These are phyloP conservation scores for Curvularia spicifera DNA, from an alignment of 2,329 filamentous ascomycete genomes.

Conservation along the genomic window DNA sequence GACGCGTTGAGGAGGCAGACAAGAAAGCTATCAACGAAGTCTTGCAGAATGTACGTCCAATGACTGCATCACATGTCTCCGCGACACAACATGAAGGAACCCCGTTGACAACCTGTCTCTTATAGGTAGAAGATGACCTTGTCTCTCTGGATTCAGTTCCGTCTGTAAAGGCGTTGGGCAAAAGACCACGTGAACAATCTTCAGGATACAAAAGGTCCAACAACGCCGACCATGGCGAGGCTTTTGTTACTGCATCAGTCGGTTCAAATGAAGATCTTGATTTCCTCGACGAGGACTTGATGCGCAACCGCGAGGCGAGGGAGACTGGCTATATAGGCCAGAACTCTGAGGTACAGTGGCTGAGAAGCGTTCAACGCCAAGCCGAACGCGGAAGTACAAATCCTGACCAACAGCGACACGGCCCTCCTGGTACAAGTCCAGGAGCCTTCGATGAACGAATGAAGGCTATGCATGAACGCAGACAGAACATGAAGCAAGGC, in stretches of 20 bases:
- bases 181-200: conserved; percentile 21
- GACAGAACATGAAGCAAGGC: conserved; percentile 15
- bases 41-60: conserved; percentile 26
- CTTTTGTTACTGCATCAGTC: conserved; percentile 28
- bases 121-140: conserved; percentile 31
- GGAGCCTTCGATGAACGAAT: conserved; percentile 20
- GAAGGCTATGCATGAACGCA: conserved; percentile 30
- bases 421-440: conserved; percentile 25
- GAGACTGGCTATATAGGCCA: conserved; percentile 46
- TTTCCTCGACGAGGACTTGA: conserved; percentile 39
- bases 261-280: conserved; percentile 43
- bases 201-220: background rate
- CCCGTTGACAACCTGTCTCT: background rate
- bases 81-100: background rate
- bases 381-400: conserved; percentile 16
- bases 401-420: conserved; percentile 24
- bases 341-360: conserved; percentile 45
- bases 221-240: conserved; percentile 23
- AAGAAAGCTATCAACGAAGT: conserved; percentile 25
- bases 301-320: conserved; percentile 35
- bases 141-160: conserved; percentile 8
- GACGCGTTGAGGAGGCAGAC: conserved; percentile 21
- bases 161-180: conserved; percentile 18
- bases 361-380: conserved; percentile 39
- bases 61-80: too few species aligned